Base-by-base conservation (phyloP, 164 flowering plant species). In the Kalanchoe fedtschenkoi region DNA sequence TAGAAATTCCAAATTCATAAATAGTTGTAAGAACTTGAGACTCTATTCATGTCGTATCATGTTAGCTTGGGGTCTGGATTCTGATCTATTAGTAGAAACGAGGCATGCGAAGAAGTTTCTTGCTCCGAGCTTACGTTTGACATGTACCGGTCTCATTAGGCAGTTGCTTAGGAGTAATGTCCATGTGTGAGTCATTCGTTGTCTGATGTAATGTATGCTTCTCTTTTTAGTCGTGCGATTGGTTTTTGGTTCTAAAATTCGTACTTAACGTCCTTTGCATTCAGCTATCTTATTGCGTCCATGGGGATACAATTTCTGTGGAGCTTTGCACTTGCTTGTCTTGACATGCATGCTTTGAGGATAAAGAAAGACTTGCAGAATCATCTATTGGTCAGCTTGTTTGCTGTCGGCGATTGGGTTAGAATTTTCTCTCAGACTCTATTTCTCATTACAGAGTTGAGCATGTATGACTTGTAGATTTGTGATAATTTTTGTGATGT, bases 371-470 rank as follows among this genome's bases (percentile, higher is more conserved):
- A 64, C 58, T 42, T 71, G 58, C 72, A 43, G 16, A 63, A 66
- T 66, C 68, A 72, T 42, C 35, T 74, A 59, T 24, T 74, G 41
- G 39, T 74, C 64, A 68, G 77, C 74, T 65, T 74, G 17, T 71
- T 74, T 63, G 72, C 66, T 24, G 66, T 74, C 34, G 77, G 74
- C 28, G 77, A 74, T 60, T 74, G 77, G 77, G 77, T 74, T 62
- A 47, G 33, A 39, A 19, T 46, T 59, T 53, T 21, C 41, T 16
- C 24, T 24, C 15, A 28, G 17, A 34, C 60, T 58, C n/a, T n/a
- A n/a, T 37, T 66, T 37, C 41, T 57, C 11, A 16, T 16, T n/a
- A 57, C 30, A 21, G 21, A 15, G 19, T 16, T 43, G 4, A 21
- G 22, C 53, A 37, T 37, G 53, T 5, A 21, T 46, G 53, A 19